These are phyloP conservation scores for Claviceps monticola DNA, from an alignment of 2,329 filamentous ascomycete species.

Conservation along the genomic window DNA sequence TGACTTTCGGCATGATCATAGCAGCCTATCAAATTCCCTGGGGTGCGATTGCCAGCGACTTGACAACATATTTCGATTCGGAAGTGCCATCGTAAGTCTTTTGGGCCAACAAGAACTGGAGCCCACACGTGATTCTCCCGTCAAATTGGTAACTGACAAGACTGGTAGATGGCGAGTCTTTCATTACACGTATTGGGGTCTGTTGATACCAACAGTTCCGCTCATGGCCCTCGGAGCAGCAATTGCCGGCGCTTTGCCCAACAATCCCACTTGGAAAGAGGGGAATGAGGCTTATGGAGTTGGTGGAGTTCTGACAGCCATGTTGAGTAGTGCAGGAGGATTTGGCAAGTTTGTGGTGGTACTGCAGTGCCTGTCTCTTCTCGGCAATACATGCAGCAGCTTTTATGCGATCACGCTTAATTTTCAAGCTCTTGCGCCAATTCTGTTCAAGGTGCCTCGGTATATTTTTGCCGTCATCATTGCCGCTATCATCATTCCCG, in stretches of 20 bases:
- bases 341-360: conserved; percentile 51
- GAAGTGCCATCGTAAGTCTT: conserved; percentile 33
- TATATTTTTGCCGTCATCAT: conserved; percentile 43
- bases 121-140: background rate
- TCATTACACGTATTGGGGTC: conserved; percentile 41
- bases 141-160: conserved; percentile 3
- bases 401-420: conserved; percentile 51
- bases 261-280: conserved; percentile 37
- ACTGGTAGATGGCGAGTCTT: conserved; percentile 29
- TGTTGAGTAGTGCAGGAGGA: conserved; percentile 41
- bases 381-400: conserved; percentile 45
- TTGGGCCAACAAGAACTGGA: too few relatives aligned
- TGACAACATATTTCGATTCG: conserved; percentile 47
- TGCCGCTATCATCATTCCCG: conserved; percentile 44
- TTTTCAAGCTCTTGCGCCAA: conserved; percentile 47
- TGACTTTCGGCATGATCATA: conserved; percentile 47
- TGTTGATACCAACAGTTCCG: conserved; percentile 38
- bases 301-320: conserved; percentile 45
- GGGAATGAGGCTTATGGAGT: conserved; percentile 39
- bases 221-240: conserved; percentile 51
- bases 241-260: conserved; percentile 45
- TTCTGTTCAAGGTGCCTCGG: conserved; percentile 40
- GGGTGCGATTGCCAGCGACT: conserved; percentile 43
- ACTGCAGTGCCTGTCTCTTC: conserved; percentile 39
- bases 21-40: conserved; percentile 52